A percentile compares a stretch with the other conserved stretches of the same genome.
These are phyloP conservation scores for Coemansia sp. DNA, from an alignment of 192 early-diverging fungal genomes.

Conservation along the genomic window DNA sequence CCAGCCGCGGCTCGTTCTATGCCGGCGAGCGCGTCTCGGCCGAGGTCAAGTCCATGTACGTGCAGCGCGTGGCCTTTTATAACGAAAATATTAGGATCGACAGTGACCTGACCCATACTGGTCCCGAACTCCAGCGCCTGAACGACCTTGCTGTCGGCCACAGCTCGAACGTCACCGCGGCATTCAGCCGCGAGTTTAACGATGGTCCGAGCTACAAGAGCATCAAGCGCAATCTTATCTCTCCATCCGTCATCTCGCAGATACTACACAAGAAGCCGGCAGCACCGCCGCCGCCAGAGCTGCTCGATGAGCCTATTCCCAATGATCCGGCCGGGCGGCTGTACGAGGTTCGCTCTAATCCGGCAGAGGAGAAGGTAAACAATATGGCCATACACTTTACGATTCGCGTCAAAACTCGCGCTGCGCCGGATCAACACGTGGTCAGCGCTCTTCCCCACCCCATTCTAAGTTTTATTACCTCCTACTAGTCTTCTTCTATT, in stretches of 20 bases:
- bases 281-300: slow-evolving; percentile 36
- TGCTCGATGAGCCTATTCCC: slow-evolving; percentile 48
- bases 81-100: slow-evolving; percentile 46
- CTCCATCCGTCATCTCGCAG: slow-evolving; percentile 36
- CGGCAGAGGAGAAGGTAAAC: slow-evolving; percentile 22
- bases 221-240: slow-evolving; percentile 45
- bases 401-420: slow-evolving; percentile 41
- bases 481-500: slow-evolving; percentile 17
- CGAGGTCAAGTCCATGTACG: slow-evolving; percentile 45
- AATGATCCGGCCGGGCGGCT: slow-evolving; percentile 49
- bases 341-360: slow-evolving; percentile 48
- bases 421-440: slow-evolving; percentile 26
- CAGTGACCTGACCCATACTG: slow-evolving; percentile 28
- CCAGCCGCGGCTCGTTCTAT: slow-evolving; percentile 47
- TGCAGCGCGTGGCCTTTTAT: slow-evolving; percentile 45
- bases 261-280: slow-evolving; percentile 37
- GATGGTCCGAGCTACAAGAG: slow-evolving; percentile 32
- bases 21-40: slow-evolving; percentile 40
- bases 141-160: slow-evolving; percentile 48
- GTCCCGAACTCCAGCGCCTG: slow-evolving; percentile 31
- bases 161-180: slow-evolving; percentile 27
- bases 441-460: slow-evolving; percentile 39
- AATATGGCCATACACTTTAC: slow-evolving; percentile 49
- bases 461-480: slow-evolving; percentile 48
- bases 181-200: slow-evolving; percentile 21